These are phyloP conservation scores for Anthracocystis panici-leucophaei DNA, from an alignment of 1,284 basidiomycete genomes.

Conservation along the genomic window DNA sequence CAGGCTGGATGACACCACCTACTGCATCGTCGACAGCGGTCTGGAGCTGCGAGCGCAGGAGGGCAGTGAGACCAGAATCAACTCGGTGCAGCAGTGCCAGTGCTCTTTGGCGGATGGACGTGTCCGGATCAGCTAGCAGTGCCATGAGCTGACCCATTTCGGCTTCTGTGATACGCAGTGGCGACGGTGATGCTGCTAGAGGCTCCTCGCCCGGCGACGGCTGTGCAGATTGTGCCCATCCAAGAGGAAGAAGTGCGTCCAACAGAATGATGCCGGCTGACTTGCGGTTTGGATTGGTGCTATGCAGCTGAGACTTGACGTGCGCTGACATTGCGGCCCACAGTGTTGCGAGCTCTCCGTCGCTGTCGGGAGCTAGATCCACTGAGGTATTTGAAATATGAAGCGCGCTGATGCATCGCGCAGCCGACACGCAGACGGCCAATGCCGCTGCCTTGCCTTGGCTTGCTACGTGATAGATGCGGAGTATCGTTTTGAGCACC, in stretches of 20 bases:
- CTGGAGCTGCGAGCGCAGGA: conserved; percentile 32
- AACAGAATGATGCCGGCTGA: conserved; percentile 24
- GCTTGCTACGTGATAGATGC: conserved; percentile 31
- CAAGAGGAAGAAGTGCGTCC: conserved; percentile 26
- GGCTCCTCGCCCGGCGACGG: background rate
- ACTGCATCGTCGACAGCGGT: conserved; percentile 13
- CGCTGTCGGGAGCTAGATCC: background rate
- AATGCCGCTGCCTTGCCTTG: conserved; percentile 33
- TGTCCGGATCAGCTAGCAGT: conserved; percentile 28
- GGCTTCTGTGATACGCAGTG: conserved; percentile 20
- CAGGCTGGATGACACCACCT: too few species aligned
- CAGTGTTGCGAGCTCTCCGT: conserved; percentile 24
- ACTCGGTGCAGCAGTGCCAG: conserved; percentile 28
- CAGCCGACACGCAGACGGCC: conserved; percentile 35
- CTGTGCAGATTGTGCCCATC: conserved; percentile 22
- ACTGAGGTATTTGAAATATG: background rate
- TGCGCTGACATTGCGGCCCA: conserved; percentile 34
- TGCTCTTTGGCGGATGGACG: conserved; percentile 24
- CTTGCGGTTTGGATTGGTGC: conserved; percentile 45
- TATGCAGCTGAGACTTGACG: conserved; percentile 31
- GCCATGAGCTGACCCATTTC: conserved; percentile 43
- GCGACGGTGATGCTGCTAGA: background rate
- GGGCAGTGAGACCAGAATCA: conserved; percentile 14
- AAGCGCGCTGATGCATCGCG: conserved; percentile 21
- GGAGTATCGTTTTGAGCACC: conserved; percentile 18